phyloP scores from a whole-genome alignment of 805 yeast genomes.

The Yarrowia sp. region DNA sequence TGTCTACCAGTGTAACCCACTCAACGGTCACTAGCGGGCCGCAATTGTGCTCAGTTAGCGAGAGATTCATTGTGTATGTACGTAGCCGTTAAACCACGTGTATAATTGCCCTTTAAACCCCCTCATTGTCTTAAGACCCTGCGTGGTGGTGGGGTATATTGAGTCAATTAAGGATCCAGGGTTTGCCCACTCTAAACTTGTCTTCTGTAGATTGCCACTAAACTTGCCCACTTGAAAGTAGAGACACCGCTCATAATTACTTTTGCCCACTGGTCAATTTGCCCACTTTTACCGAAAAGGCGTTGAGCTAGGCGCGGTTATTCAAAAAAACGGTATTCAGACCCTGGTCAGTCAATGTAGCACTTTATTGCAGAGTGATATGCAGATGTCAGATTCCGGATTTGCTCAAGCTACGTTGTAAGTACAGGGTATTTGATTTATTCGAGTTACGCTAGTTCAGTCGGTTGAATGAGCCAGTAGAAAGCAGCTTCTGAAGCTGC shows the following conservation, averaged over 20 bases:
- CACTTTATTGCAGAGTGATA: too few species aligned
- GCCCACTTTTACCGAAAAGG: too few species aligned
- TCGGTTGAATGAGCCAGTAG: not conserved
- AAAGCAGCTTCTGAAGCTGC: not conserved
- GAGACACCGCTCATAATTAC: too few species aligned
- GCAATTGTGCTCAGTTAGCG: not conserved
- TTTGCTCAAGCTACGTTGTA: not conserved
- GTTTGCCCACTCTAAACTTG: not conserved
- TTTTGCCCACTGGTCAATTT: too few species aligned
- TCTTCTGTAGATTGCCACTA: too few species aligned
- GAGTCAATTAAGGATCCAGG: too few species aligned
- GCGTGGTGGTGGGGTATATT: not conserved
- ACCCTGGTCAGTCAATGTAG: too few species aligned
- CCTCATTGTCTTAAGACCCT: not conserved
- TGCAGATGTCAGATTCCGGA: not conserved
- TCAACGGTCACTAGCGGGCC: slow-evolving; percentile 6
- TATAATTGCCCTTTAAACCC: not conserved
- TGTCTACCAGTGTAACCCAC: not conserved
- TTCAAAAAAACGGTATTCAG: too few species aligned
- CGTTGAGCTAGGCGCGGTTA: too few species aligned
- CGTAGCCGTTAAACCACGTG: too few species aligned
- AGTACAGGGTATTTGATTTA: not conserved
- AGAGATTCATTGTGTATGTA: too few species aligned
- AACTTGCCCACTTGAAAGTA: not conserved
- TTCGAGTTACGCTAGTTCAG: not conserved